Evolutionary conservation across 805 yeast genomes (phyloP).

Genomic region (Kregervanrija delftensis): DNA sequence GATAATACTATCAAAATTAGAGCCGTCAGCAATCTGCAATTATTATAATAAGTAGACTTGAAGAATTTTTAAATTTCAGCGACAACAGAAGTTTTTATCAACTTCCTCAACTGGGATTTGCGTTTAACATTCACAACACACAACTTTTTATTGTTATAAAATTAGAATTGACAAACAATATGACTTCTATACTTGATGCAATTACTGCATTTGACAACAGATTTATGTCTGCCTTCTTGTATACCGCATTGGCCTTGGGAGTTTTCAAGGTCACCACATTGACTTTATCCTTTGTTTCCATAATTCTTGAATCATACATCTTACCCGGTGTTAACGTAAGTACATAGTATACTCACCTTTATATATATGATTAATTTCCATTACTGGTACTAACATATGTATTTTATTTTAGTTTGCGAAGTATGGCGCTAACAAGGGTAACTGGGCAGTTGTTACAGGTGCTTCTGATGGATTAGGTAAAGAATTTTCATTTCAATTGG

Average conservation of each 20-base stretch:
- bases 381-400: neutral
- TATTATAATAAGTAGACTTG: no score
- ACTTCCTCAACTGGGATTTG: no score
- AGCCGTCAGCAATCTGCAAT: no score
- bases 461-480: constrained; percentile 98
- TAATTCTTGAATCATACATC: constrained; percentile 56
- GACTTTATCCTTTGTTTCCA: constrained; percentile 41
- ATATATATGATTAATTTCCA: neutral
- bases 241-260: constrained; percentile 51
- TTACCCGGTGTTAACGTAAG: constrained; percentile 45
- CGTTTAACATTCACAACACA: no score
- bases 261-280: constrained; percentile 48
- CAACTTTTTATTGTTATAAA: no score
- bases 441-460: constrained; percentile 96
- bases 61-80: no score
- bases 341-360: no score
- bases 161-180: neutral
- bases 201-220: constrained; percentile 2
- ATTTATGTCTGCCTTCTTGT: constrained; percentile 19
- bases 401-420: constrained; percentile 32
- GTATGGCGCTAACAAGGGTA: constrained; percentile 70
- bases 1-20: no score
- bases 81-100: no score
- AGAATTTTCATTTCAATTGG: constrained; percentile 83
- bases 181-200: neutral